Evolutionary conservation across 305 asterid species (phyloP), one percentile per base, ranked within the genome.

Genomic region (Rubia peregrina): DNA sequence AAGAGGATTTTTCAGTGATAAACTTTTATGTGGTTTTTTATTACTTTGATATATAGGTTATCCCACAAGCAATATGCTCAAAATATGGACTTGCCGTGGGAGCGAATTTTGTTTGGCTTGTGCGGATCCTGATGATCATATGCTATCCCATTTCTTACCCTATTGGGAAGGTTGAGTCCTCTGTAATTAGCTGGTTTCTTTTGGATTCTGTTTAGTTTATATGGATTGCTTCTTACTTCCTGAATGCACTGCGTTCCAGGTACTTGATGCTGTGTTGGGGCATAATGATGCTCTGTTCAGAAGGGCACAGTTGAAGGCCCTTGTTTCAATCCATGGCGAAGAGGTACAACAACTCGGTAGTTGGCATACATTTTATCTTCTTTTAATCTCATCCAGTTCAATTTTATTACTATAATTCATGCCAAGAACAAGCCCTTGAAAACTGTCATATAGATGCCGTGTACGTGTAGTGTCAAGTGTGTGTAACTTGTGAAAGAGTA

Each of bases 61-160:
- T 94, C 74, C 97, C 99, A 8, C 98, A 94, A 85, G 91, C 99
- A 11, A 85, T 88, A 70, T 91, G 98, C 85, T 81, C 97, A 66
- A 82, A 87, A 74, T 87, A 94, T 71, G 99, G 99, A 78, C 84
- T 94, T 75, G 93, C 98, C 22, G 95, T 94, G 69, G 99, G 99
- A 61, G 99, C 98, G 24, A 89, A 87, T 77, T 88, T 87, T 48
- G 85, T 83, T 41, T 89, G 96, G 98, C 96, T 94, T 10, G 99
- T 94, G 72, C 98, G 90, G 13, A 41, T 86, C 78, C 81, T 94
- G 83, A 89, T 94, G 96, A 85, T 88, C 69, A 67, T 94, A 69
- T 91, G 97, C 80, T 94, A 48, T 77, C 98, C 98, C 9, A 83
- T 94, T 73, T 78, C 98, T 75, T 94, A 84, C 81, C 98, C 99